Base-by-base conservation (phyloP, 1,139 yeast species). In the Pichia sp. region DNA sequence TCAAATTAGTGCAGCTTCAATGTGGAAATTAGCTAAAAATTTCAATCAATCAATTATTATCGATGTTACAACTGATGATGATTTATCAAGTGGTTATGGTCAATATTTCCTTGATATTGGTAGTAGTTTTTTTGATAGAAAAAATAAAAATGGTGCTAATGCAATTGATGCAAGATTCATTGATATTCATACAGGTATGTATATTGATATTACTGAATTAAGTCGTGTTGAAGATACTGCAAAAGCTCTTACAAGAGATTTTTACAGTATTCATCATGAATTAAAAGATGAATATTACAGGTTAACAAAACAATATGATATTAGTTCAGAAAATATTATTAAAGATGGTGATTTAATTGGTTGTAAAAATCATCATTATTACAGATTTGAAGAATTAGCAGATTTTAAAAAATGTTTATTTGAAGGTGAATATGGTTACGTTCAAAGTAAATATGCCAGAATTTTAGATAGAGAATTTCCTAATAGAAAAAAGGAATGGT, bases 81-180 rank as follows among this genome's bases (percentile, higher is more conserved):
- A 16, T 14, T 29, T 26, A 22, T 41, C 47, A 6, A 41, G 38
- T 18, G 74, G 70, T 1, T 46, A 63, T 16, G 72, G 76, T 1
- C 59, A 61, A 37, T 76, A 70, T 50, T 59, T 70, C 4, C 48
- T 76, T 18, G 82, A 76, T 52, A 66, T 76, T 7, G 70, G 70
- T 52, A 63, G 57, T 46, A 64, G 49, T 57, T 64, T 50, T 48
- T 57, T 46, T 46, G 71, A 52, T 41, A 54, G 69, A 38, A 47
- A 37, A 2, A 57, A 57, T 22, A 64, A 61, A 0, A 65, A 67
- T 40, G 70, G 73, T 0, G 57, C 60, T 11, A 77, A 77, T 49
- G 64, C 71, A 22, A 77, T 78, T 25, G 84, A 78, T 60, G 84
- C 80, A 0, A 60, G 84, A 30, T 75, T 77, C 47, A 73, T 78